Base-by-base conservation (phyloP, 2,329 filamentous ascomycete genomes). In the Claviceps spartinae region DNA sequence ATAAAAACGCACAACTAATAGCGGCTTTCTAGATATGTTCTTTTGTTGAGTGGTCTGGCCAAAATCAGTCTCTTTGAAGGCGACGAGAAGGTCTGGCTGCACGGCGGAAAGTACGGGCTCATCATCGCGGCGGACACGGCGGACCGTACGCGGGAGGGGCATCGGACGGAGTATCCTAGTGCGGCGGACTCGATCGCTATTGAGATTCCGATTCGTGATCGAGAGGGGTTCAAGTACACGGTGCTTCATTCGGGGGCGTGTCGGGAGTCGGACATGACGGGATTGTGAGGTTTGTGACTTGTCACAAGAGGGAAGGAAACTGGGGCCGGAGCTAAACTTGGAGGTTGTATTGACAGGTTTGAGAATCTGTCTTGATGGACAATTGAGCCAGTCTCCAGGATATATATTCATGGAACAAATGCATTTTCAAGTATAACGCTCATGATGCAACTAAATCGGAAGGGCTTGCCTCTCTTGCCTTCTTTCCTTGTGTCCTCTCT, bases 111-210 rank as follows among this genome's bases (percentile, higher is more conserved):
- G 48, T 61, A 69, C 37, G 70, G 71, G 0, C 61, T 68, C 5
- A 63, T 74, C 37, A 62, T 72, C 9, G 71, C 68, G 0, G 63
- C 68, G 4, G 72, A 75, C 54, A 73, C 68, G 4, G 57, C 58
- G 2, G 67, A 68, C 45, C 65, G 69, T 3, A 71, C 69, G 51
- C 54, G 47, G 2, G 52, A 63, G 36, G 72, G 72, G 0, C 72
- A 75, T 43, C 52, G 60, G 3, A 71, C 72, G 2, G 54, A 54
- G 36, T 75, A 72, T 54, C 70, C 70, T 1, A 62, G 67, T 4
- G 54, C 57, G 18, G 62, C 67, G 34, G 60, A 63, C 41, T 73
- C 71, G 6, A 56, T 68, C 8, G 55, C 61, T 1, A 37, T 72
- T 41, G 54, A 65, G 54, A 44, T 57, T 30, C 55, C 52, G 0